Percentiles rank a stretch among this genome's conserved stretches.
phyloP scores from a whole-genome alignment of 2,329 filamentous ascomycete species.

The Calonectria naviculata region DNA sequence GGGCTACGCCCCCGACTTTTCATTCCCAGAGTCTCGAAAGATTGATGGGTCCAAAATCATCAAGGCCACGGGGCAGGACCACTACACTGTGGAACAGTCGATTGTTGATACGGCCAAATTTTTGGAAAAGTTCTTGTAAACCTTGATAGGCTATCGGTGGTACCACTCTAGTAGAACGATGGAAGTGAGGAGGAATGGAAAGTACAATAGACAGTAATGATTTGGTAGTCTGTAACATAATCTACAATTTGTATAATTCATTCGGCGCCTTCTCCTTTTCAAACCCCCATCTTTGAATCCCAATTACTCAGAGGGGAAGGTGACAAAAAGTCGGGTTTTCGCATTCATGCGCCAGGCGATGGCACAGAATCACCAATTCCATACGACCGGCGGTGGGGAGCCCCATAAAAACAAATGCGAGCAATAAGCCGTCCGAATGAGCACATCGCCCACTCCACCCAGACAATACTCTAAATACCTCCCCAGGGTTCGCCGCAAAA shows the following conservation, averaged over 20 bases:
- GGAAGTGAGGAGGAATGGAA: background rate
- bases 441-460: constrained; percentile 16
- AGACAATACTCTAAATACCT: background rate
- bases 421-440: constrained; percentile 15
- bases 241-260: background rate
- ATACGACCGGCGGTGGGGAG: constrained; percentile 4
- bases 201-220: background rate
- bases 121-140: constrained; percentile 34
- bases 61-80: constrained; percentile 29
- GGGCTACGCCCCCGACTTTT: constrained; percentile 29
- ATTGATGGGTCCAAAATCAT: constrained; percentile 35
- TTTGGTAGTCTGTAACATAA: background rate
- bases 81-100: constrained; percentile 29
- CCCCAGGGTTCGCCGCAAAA: background rate
- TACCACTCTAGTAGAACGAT: background rate
- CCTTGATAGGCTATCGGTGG: background rate
- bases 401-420: constrained; percentile 9
- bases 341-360: background rate
- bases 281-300: no score
- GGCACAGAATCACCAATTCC: background rate
- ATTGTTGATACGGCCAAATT: constrained; percentile 37
- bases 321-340: background rate
- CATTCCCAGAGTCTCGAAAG: constrained; percentile 16
- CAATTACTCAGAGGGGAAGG: no score
- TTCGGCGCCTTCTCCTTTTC: background rate